phyloP scores from a whole-genome alignment of 106 monocot genomes.

The Platanthera zijinensis region DNA sequence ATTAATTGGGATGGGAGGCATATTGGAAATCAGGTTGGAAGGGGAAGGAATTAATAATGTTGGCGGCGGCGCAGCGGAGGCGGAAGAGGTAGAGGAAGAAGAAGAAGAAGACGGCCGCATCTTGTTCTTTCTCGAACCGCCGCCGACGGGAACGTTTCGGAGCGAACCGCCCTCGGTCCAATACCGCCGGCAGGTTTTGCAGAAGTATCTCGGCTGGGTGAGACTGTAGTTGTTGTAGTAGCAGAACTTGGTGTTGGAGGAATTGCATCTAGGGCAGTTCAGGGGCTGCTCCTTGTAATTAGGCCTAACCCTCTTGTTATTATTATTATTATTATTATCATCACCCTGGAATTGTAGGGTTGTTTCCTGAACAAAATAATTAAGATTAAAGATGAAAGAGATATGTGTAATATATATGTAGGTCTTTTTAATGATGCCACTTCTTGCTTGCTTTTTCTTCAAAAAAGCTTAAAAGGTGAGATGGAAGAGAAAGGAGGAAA shows the following conservation, averaged over 20 bases:
- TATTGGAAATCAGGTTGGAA: neutral
- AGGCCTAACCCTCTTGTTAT: neutral
- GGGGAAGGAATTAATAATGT: neutral
- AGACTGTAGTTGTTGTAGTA: conserved; percentile 14
- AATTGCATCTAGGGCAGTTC: conserved; percentile 7
- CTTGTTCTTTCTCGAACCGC: conserved; percentile 8
- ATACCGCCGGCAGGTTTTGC: conserved; percentile 9
- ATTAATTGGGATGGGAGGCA: neutral
- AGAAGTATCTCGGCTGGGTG: conserved; percentile 8
- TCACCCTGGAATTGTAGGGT: neutral
- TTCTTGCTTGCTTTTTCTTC: neutral
- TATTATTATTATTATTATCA: too few relatives aligned
- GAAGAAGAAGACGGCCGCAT: neutral
- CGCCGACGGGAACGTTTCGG: conserved; percentile 6
- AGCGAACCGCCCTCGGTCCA: conserved; percentile 11
- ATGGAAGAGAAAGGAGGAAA: conserved; percentile 8
- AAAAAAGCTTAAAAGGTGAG: conserved; percentile 5
- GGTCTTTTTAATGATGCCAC: neutral
- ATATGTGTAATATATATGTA: neutral
- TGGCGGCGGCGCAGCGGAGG: neutral
- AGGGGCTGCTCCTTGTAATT: neutral
- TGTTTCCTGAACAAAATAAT: neutral
- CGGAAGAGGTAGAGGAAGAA: neutral
- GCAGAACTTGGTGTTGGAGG: conserved; percentile 10
- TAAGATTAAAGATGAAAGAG: neutral